Percentiles rank a stretch among this genome's conserved stretches.
Conservation (phyloP, 2,329 filamentous ascomycete species). For the Penicillium sp. region DNA sequence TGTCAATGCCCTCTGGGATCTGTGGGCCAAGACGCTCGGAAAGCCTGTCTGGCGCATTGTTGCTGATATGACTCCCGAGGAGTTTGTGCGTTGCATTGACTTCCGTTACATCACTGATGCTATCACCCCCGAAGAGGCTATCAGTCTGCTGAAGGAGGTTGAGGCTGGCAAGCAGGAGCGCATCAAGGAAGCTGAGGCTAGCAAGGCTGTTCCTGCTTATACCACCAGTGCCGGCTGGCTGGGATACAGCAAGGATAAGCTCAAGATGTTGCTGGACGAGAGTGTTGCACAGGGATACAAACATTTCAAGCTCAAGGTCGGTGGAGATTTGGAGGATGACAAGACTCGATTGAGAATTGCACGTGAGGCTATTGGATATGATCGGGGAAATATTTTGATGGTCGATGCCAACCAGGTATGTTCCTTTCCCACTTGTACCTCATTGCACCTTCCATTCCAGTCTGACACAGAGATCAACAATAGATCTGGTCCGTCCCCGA, state of each 20-base stretch:
- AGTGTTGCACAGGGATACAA: slow-evolving; percentile 72
- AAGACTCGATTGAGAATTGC: slow-evolving; percentile 67
- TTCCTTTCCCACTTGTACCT: not conserved
- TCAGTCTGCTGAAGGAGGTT: slow-evolving; percentile 63
- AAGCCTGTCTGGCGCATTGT: slow-evolving; percentile 92
- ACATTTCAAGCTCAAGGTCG: slow-evolving; percentile 91
- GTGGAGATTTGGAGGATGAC: slow-evolving; percentile 68
- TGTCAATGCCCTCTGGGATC: slow-evolving; percentile 88
- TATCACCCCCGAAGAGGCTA: slow-evolving; percentile 78
- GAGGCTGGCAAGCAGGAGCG: slow-evolving; percentile 67
- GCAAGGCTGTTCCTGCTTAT: slow-evolving; percentile 78
- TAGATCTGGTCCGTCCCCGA: slow-evolving; percentile 82
- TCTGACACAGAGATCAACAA: not conserved
- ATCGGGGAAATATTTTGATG: slow-evolving; percentile 81
- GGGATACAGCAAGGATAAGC: slow-evolving; percentile 85
- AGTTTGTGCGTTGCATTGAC: slow-evolving; percentile 84
- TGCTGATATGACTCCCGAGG: slow-evolving; percentile 82
- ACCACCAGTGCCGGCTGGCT: slow-evolving; percentile 89
- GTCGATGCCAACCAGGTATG: slow-evolving; percentile 81
- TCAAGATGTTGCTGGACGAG: slow-evolving; percentile 69
- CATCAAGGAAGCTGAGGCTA: slow-evolving; percentile 68
- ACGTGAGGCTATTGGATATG: slow-evolving; percentile 74
- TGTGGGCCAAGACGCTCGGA: slow-evolving; percentile 82
- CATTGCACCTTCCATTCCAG: not conserved
- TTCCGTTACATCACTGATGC: slow-evolving; percentile 94